Base-by-base conservation (phyloP, 768 basidiomycete genomes). In the Leccinum incarnatum region DNA sequence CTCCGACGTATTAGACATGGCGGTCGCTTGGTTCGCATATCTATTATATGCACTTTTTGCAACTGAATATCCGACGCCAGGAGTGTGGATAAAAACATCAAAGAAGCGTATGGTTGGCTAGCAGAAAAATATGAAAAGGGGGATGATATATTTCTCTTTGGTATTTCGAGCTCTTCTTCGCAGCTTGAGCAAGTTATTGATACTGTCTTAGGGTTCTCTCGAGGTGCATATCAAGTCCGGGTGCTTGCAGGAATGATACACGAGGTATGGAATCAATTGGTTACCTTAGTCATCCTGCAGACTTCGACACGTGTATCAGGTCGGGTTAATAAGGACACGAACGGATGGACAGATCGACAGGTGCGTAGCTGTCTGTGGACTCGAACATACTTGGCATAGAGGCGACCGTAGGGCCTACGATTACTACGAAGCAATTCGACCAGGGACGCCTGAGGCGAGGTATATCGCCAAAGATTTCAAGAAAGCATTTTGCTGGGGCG, bases 1-100 rank as follows among this genome's bases (percentile, higher is more conserved):
- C 15, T 56, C 42, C 4, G 61, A 72, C 56, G 61, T 19, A 9
- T 55, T 74, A 21, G 45, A 50, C 29, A 11, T 50, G 49, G 29
- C 29, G 10, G 14, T 30, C 30, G 49, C 49, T 6, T 50, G 49
- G 49, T 50, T n/a, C 49, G 27, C 8, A n/a, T n/a, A 3, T 30
- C 37, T n/a, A 50, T n/a, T 14, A 11, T 3, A n/a, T 49, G 0
- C 15, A 23, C 15, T 3, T 8, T 17, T 29, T 49, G 3, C 48
- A 11, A 11, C 0, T 15, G 14, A 49, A 49, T 11, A n/a, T 46
- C 12, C 12, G 2, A n/a, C 1, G 48, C 5, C 48, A 49, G 48
- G 48, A 49, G 27, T 10, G 27, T 49, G 19, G 48, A 49, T 17
- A 2, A 29, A 29, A 49, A 27, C 9, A 27, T 49, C 6, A 49